These are phyloP conservation scores for Amylostereum chailletii DNA, from an alignment of 1,284 basidiomycete species.

Conservation along the genomic window DNA sequence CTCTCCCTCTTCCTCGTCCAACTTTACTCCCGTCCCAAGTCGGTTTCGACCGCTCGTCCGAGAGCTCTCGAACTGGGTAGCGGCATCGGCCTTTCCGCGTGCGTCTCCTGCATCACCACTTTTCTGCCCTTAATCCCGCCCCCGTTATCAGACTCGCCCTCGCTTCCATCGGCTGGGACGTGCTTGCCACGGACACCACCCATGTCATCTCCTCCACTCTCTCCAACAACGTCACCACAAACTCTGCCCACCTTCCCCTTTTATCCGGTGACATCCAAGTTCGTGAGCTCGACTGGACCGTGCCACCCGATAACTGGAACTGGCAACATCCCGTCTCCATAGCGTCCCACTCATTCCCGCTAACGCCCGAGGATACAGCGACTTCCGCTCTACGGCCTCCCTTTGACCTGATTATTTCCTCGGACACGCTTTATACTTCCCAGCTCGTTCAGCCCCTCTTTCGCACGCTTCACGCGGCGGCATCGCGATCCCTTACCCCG, in stretches of 20 bases:
- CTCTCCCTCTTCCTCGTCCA: slow-evolving; percentile 56
- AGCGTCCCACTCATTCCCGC: slow-evolving; percentile 21
- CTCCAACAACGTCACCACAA: slow-evolving; percentile 50
- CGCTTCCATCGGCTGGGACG: slow-evolving; percentile 63
- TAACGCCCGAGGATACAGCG: slow-evolving; percentile 14
- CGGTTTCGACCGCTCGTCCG: slow-evolving; percentile 19
- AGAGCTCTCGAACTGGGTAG: slow-evolving; percentile 74
- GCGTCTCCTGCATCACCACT: slow-evolving; percentile 22
- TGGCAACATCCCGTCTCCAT: slow-evolving; percentile 40
- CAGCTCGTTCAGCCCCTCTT: slow-evolving; percentile 66
- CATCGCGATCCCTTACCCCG: slow-evolving; percentile 20
- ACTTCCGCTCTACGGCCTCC: slow-evolving; percentile 30
- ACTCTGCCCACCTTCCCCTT: slow-evolving; percentile 31
- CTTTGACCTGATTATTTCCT: slow-evolving; percentile 76
- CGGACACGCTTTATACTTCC: slow-evolving; percentile 76
- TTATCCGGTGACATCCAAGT: slow-evolving; percentile 35
- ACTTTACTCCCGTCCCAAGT: slow-evolving; percentile 16
- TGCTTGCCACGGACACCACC: slow-evolving; percentile 73
- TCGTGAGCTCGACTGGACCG: slow-evolving; percentile 60
- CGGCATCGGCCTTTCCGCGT: slow-evolving; percentile 77
- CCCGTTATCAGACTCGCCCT: slow-evolving; percentile 49
- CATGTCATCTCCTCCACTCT: slow-evolving; percentile 66
- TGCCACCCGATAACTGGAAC: slow-evolving; percentile 41
- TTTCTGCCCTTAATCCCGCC: slow-evolving; percentile 5
- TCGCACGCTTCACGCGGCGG: slow-evolving; percentile 51